Base-by-base conservation (phyloP, 192 early-diverging fungal species). In the Chytriomyces sp. region DNA sequence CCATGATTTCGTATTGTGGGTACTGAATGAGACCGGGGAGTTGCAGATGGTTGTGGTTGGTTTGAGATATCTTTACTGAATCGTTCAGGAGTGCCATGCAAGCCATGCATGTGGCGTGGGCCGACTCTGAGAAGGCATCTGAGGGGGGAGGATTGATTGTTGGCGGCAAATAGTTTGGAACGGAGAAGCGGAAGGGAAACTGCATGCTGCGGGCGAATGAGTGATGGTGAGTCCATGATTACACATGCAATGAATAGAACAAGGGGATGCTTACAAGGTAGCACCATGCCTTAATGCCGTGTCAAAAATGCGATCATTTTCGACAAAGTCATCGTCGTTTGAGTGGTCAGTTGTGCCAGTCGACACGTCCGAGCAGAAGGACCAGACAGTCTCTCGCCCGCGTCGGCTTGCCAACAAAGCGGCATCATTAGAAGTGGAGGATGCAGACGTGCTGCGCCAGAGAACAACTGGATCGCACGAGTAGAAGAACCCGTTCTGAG, bases 301-400 rank as follows among this genome's bases (percentile, higher is more conserved):
- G 43, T 73, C 71, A 47, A 73, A 73, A 45, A 73, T 73, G 59
- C 71, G 71, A 62, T 73, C 71, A 35, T 73, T 73, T 23, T 73
- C 71, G 59, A 62, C 62, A 28, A 73, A 73, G 44, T 73, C 71
- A 24, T 73, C 71, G 53, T 73, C 71, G 24, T 44, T 26, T 7
- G 71, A 43, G 35, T 73, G 71, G 47, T 73, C 71, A 7, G 20
- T 20, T n/a, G n/a, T 44, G 44, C 71, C 71, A 1, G 71, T 73
- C 20, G 59, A 62, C 53, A 73, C 71, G 59, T 73, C 71, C 6
- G 59, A 62, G 45, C 7, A 7, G 43, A 73, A 73, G 59, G 57
- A 61, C 71, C 71, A 73, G 9, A 73, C 71, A 23, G 44, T 73
- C 44, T 73, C 71, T 11, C 71, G 67, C 16, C 43, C 67, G 11